Evolutionary conservation across 768 basidiomycete genomes (phyloP).

Genomic region (Leccinum barrowsii): DNA sequence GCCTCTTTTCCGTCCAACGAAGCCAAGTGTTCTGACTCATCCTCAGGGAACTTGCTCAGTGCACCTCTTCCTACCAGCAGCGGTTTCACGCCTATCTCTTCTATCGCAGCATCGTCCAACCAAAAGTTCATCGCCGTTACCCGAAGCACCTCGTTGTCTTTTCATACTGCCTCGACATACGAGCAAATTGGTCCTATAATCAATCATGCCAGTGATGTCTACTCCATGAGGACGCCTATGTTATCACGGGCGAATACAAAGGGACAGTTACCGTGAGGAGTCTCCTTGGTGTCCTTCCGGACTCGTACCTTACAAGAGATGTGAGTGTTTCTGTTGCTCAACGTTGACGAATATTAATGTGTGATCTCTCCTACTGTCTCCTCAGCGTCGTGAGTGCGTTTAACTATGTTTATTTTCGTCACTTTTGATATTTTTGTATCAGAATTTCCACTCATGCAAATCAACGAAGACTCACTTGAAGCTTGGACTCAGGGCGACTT

Average conservation of each 20-base stretch:
- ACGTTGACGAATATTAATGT: neutral
- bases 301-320: neutral
- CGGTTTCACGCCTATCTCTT: neutral
- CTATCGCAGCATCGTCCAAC: neutral
- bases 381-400: neutral
- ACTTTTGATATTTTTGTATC: neutral
- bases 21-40: neutral
- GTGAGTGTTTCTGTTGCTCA: neutral
- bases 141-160: neutral
- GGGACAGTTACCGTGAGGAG: neutral
- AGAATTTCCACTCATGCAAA: neutral
- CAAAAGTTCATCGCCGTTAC: neutral
- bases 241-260: neutral
- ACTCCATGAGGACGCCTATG: neutral
- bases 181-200: neutral
- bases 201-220: neutral
- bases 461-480: neutral
- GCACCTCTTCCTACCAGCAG: neutral
- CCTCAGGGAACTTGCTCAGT: neutral
- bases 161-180: neutral
- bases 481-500: slow-evolving; percentile 1
- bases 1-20: neutral
- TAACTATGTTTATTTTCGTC: rapidly evolving
- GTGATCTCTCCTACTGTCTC: no score
- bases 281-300: neutral